These are phyloP conservation scores for Leersia perrieri DNA, from an alignment of 176 grass and related monocot species.

Conservation along the genomic window DNA sequence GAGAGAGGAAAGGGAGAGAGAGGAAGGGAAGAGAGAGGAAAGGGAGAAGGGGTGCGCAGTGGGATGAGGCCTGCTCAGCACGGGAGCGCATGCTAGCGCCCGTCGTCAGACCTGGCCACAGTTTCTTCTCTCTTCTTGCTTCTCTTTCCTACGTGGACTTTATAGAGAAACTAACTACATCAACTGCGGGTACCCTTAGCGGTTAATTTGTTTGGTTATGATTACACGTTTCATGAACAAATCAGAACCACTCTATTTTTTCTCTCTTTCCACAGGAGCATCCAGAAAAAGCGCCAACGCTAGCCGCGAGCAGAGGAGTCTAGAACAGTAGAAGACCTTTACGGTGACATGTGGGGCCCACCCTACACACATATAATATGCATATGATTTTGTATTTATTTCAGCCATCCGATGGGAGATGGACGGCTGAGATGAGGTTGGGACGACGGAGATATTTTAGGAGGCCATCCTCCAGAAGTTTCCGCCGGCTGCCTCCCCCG, in stretches of 20 bases:
- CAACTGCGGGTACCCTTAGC: too few species aligned
- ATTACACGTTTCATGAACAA: not conserved
- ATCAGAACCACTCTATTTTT: not conserved
- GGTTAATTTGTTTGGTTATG: not conserved
- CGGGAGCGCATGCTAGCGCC: too few species aligned
- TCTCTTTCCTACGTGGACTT: too few species aligned
- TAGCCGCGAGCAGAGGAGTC: not conserved
- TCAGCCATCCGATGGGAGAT: not conserved
- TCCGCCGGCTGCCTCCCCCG: constrained; percentile 5
- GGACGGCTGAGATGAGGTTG: not conserved
- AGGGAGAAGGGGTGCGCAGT: too few species aligned
- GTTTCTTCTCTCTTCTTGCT: too few species aligned
- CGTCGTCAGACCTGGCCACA: too few species aligned
- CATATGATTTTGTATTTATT: not conserved
- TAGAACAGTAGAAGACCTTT: not conserved
- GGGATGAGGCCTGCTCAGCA: too few species aligned
- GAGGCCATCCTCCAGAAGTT: constrained; percentile 47
- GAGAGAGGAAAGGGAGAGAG: too few species aligned
- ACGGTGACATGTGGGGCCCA: not conserved
- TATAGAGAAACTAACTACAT: too few species aligned
- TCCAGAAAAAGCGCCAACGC: not conserved
- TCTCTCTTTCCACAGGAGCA: not conserved
- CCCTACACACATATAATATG: not conserved
- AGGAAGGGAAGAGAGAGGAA: too few species aligned
- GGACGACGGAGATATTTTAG: constrained; percentile 34